Conservation (phyloP, 495 filamentous ascomycete species). For the Penicillium cosmopolitanum region DNA sequence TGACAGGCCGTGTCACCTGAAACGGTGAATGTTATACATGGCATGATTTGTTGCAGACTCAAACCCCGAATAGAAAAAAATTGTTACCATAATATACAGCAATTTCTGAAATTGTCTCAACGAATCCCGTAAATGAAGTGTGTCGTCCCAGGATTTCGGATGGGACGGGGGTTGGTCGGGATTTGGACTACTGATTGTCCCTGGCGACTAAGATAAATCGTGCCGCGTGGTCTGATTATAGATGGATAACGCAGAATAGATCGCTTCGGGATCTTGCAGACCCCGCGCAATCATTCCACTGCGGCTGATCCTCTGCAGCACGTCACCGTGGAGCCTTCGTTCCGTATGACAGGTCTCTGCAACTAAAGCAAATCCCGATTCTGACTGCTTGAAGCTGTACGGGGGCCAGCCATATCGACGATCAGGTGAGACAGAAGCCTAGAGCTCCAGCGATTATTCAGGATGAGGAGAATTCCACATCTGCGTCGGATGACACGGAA, state of each 20-base stretch:
- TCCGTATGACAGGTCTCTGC: neutral
- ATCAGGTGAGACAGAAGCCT: neutral
- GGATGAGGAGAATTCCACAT: no score
- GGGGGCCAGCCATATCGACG: neutral
- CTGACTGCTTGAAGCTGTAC: neutral
- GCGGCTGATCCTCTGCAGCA: neutral
- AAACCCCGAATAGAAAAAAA: neutral
- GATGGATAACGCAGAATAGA: neutral
- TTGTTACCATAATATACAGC: neutral
- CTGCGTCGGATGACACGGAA: neutral
- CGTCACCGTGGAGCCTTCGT: neutral
- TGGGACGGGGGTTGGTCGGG: neutral
- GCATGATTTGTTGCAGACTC: neutral
- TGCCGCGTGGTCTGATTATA: slow-evolving; percentile 2
- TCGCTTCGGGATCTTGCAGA: slow-evolving; percentile 1
- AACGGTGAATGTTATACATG: neutral
- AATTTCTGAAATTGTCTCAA: no score
- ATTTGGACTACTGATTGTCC: neutral
- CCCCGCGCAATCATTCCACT: neutral
- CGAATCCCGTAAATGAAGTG: neutral
- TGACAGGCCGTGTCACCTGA: neutral
- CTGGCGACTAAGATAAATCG: neutral
- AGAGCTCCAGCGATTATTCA: neutral
- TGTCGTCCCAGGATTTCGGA: neutral
- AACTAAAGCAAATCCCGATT: slow-evolving; percentile 2